A percentile compares a stretch with the other conserved stretches of the same genome.
Evolutionary conservation across 176 grass and related monocot genomes (phyloP).

Genomic region (Phoenix dactylifera): DNA sequence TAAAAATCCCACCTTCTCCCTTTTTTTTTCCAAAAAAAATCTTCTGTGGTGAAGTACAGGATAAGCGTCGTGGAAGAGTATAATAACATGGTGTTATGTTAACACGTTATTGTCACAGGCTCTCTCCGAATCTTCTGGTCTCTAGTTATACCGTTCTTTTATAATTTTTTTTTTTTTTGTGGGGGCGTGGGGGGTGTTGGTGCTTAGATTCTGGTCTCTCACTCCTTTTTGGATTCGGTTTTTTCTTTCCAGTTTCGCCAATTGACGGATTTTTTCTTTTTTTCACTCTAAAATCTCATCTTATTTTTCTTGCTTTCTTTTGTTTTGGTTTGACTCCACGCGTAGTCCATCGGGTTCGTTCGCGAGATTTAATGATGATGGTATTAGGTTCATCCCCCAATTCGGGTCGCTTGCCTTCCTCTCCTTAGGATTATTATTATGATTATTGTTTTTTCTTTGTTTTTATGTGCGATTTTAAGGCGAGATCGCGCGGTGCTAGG

Average conservation of each 20-base stretch:
- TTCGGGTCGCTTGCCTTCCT: neutral
- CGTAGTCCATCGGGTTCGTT: neutral
- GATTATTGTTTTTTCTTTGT: constrained; percentile 1
- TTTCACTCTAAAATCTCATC: neutral
- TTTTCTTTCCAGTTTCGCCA: neutral
- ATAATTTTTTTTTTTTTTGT: too few relatives aligned
- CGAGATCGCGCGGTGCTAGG: neutral
- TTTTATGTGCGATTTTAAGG: constrained; percentile 3
- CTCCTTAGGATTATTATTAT: neutral
- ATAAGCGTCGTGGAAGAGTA: too few relatives aligned
- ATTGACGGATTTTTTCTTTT: neutral
- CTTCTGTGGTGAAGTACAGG: too few relatives aligned
- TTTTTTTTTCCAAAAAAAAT: too few relatives aligned
- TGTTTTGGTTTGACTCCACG: constrained; percentile 3
- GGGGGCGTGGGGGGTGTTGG: too few relatives aligned
- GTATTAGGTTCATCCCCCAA: neutral
- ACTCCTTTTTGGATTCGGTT: neutral
- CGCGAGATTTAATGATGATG: too few relatives aligned
- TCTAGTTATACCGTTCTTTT: too few relatives aligned
- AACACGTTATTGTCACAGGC: too few relatives aligned
- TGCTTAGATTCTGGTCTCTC: neutral
- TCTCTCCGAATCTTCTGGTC: too few relatives aligned
- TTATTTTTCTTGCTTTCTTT: neutral
- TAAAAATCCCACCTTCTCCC: too few relatives aligned
- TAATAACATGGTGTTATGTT: too few relatives aligned